Evolutionary conservation across 768 basidiomycete genomes (phyloP), one percentile per base, ranked within the genome.

Genomic region (Leucosporidium yakuticum): DNA sequence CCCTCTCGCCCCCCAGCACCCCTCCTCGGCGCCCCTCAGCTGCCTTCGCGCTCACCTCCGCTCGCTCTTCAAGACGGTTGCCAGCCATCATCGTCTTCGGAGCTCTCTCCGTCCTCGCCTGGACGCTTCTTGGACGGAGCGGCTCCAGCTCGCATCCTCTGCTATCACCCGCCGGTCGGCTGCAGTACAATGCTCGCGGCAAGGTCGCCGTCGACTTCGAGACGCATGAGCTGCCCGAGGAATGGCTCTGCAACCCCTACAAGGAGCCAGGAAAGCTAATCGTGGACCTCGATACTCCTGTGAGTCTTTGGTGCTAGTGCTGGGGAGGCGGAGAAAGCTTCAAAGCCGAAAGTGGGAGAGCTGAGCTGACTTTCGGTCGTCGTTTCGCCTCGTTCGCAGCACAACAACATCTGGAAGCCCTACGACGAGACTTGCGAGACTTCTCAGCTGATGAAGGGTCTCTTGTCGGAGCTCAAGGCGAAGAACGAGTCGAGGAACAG

Each of bases 211-310:
- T 64, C 31, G 65, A 69, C 23, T 72, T 72, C 23, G 68, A 72
- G 62, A 64, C 67, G 55, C 31, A 29, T 2, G 68, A 66, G n/a
- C 55, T 72, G 21, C 65, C 67, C 27, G 29, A 34, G 27, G 71
- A 69, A 12, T 72, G 67, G 67, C 53, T 49, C 31, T 72, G 71
- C 51, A 72, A 72, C 44, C 71, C 71, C 29, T 72, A 64, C 62
- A 69, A 72, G 59, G 67, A 69, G 62, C 54, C 68, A 8, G 71
- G 71, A 9, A 23, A 65, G 50, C 5, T 72, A 31, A 2, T 57
- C 6, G 59, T 63, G 3, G 71, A 72, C 29, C 31, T 53, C 23
- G 25, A 58, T 23, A 55, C 66, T 20, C 44, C 60, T 9, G 71
- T 72, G 39, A 31, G 67, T 39, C 27, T 15, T 29, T 23, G 21